phyloP scores from a whole-genome alignment of 1,284 basidiomycete species.

The Moesziomyces globuligerus region DNA sequence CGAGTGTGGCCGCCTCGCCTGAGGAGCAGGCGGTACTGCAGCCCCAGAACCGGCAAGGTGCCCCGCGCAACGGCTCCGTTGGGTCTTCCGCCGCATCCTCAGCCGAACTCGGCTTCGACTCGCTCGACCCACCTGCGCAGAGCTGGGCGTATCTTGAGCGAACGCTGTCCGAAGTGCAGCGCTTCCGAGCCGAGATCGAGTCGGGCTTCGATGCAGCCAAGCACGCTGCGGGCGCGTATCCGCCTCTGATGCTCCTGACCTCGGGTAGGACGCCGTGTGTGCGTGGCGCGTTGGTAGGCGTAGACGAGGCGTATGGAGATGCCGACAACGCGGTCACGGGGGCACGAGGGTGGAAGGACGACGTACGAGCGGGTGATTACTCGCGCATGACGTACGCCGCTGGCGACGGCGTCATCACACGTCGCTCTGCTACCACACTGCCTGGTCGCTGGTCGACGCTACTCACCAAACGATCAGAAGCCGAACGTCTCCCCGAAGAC shows the following conservation, averaged over 20 bases:
- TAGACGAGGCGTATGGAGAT: constrained; percentile 23
- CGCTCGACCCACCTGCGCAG: constrained; percentile 24
- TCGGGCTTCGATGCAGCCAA: constrained; percentile 41
- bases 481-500: constrained; percentile 9
- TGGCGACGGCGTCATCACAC: constrained; percentile 66
- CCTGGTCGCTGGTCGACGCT: constrained; percentile 50
- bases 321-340: neutral
- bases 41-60: constrained; percentile 32
- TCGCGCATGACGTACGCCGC: constrained; percentile 48
- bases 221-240: constrained; percentile 43
- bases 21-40: constrained; percentile 29
- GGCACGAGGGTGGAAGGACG: constrained; percentile 30
- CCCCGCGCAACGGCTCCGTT: constrained; percentile 4
- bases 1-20: constrained; percentile 1
- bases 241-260: constrained; percentile 63
- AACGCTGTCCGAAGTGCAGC: constrained; percentile 45
- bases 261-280: constrained; percentile 63
- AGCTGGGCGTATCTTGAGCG: constrained; percentile 38
- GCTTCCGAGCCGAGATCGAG: constrained; percentile 58
- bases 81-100: neutral
- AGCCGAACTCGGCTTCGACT: constrained; percentile 8
- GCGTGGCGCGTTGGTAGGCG: constrained; percentile 59
- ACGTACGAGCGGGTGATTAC: constrained; percentile 43
- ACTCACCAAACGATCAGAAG: constrained; percentile 33
- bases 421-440: constrained; percentile 53